A percentile compares a stretch with the other conserved stretches of the same genome.
Conservation (phyloP, 805 yeast species). For the Pichia californica region DNA sequence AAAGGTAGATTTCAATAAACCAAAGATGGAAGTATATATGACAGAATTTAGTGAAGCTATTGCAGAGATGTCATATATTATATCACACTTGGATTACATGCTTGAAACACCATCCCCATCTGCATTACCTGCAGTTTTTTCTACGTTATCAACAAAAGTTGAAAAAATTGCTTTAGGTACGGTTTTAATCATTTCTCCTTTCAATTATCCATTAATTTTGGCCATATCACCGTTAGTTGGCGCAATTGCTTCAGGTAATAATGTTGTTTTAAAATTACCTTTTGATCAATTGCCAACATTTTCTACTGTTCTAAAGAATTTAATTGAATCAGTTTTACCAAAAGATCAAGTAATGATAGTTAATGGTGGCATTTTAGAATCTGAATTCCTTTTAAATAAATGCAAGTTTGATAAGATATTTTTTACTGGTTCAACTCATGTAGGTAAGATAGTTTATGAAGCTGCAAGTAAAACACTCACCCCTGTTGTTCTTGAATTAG, state of each 20-base stretch:
- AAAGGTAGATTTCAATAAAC: slow-evolving; percentile 58
- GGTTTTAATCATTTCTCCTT: slow-evolving; percentile 69
- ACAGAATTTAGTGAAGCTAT: slow-evolving; percentile 49
- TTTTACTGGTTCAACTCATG: slow-evolving; percentile 75
- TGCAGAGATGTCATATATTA: slow-evolving; percentile 52
- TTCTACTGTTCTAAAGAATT: slow-evolving; percentile 46
- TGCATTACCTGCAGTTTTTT: slow-evolving; percentile 30
- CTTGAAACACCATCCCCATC: slow-evolving; percentile 41
- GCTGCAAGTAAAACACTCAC: slow-evolving; percentile 84
- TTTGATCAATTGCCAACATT: slow-evolving; percentile 66
- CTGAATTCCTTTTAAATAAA: slow-evolving; percentile 47
- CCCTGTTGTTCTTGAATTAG: slow-evolving; percentile 76
- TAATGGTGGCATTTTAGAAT: slow-evolving; percentile 63
- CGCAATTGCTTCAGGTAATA: slow-evolving; percentile 83
- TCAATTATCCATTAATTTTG: slow-evolving; percentile 71
- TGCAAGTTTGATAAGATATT: slow-evolving; percentile 74
- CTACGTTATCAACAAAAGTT: slow-evolving; percentile 20
- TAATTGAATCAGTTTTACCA: slow-evolving; percentile 49
- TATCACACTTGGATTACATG: slow-evolving; percentile 57
- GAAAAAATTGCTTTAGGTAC: slow-evolving; percentile 53
- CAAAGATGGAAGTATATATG: slow-evolving; percentile 52
- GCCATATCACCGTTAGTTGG: slow-evolving; percentile 62
- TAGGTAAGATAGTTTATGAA: slow-evolving; percentile 69
- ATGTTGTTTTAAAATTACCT: slow-evolving; percentile 64
- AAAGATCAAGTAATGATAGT: slow-evolving; percentile 54